A percentile compares a stretch with the other conserved stretches of the same genome.
Conservation (phyloP, 2,329 filamentous ascomycete species). For the Diaporthe longicolla region DNA sequence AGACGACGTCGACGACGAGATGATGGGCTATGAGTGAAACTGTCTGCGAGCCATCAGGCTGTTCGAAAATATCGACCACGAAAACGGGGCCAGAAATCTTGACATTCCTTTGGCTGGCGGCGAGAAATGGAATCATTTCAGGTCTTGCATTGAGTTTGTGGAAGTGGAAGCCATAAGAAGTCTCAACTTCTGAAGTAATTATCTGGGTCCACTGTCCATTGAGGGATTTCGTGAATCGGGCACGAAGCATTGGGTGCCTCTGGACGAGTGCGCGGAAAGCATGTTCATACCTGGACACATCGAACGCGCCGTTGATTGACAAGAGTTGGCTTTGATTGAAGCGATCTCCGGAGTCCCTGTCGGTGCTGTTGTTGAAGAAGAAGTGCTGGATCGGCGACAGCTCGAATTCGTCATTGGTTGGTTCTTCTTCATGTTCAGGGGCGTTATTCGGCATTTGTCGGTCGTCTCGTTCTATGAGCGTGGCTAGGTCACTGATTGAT, state of each 20-base stretch:
- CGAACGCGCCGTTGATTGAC: constrained; percentile 46
- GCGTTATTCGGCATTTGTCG: neutral
- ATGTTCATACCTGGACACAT: constrained; percentile 56
- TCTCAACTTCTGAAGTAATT: neutral
- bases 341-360: constrained; percentile 66
- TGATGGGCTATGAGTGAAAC: constrained; percentile 4
- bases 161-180: neutral
- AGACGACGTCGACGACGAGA: constrained; percentile 10
- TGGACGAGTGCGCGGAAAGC: constrained; percentile 58
- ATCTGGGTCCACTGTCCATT: neutral
- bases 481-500: constrained; percentile 6
- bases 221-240: neutral
- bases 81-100: constrained; percentile 2
- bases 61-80: constrained; percentile 3
- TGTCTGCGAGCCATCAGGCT: neutral
- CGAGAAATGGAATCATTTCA: constrained; percentile 8
- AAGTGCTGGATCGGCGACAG: constrained; percentile 18
- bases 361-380: constrained; percentile 14
- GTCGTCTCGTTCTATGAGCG: constrained; percentile 13
- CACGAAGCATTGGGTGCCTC: constrained; percentile 57
- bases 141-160: neutral
- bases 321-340: constrained; percentile 58
- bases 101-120: neutral
- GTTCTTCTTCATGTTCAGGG: neutral
- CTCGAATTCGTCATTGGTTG: neutral